Conservation (phyloP, 805 yeast species). For the Millerozyma miso region DNA sequence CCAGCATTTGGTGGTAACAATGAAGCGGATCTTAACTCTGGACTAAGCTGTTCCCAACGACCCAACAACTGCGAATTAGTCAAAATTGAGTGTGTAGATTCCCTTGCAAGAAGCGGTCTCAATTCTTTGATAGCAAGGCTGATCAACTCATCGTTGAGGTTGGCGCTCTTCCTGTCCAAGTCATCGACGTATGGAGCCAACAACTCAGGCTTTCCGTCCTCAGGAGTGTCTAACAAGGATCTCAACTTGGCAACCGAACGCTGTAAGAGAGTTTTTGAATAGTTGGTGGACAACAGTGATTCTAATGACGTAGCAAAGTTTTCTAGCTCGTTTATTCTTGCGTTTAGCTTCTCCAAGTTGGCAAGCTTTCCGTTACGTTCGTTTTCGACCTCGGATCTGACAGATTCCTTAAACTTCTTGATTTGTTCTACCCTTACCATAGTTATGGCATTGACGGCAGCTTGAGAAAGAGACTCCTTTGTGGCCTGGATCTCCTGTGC, state of each 20-base stretch:
- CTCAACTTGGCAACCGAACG: slow-evolving; percentile 31
- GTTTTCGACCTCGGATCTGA: slow-evolving; percentile 27
- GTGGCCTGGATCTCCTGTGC: slow-evolving; percentile 64
- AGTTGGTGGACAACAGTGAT: slow-evolving; percentile 29
- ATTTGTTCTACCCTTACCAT: slow-evolving; percentile 67
- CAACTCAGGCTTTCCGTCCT: slow-evolving; percentile 21
- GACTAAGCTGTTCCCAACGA: slow-evolving; percentile 75
- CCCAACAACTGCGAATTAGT: slow-evolving; percentile 73
- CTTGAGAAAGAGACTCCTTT: slow-evolving; percentile 57
- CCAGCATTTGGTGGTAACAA: slow-evolving; percentile 95
- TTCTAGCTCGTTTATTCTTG: slow-evolving; percentile 53
- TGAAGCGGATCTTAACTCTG: slow-evolving; percentile 85
- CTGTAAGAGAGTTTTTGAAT: slow-evolving; percentile 29
- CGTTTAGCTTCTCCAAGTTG: slow-evolving; percentile 56
- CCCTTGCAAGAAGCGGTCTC: slow-evolving; percentile 32
- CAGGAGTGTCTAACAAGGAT: slow-evolving; percentile 15
- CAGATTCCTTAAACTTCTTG: slow-evolving; percentile 39
- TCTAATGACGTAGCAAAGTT: slow-evolving; percentile 45
- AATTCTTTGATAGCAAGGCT: slow-evolving; percentile 28
- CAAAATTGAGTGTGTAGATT: slow-evolving; percentile 52
- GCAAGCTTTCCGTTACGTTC: slow-evolving; percentile 75
- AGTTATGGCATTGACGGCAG: slow-evolving; percentile 70
- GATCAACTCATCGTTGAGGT: slow-evolving; percentile 31
- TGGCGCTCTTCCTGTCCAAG: slow-evolving; percentile 18
- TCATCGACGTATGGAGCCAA: slow-evolving; percentile 37